Conservation (phyloP, 176 grass and related monocot species). For the Paspalum vaginatum region DNA sequence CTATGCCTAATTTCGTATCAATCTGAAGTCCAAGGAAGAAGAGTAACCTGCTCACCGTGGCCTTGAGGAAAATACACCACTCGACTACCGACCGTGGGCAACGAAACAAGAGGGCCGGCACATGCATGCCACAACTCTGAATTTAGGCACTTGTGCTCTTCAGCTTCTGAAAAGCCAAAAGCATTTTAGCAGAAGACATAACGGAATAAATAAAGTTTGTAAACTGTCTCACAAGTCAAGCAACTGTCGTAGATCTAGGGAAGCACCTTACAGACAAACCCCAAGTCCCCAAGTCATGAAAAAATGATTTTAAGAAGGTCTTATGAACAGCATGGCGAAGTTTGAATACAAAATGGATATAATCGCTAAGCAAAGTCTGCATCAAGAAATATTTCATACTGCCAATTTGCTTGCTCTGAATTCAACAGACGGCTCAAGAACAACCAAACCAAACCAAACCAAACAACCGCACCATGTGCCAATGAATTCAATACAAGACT, state of each 20-base stretch:
- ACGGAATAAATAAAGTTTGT: neutral
- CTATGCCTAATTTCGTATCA: neutral
- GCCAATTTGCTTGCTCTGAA: slow-evolving; percentile 17
- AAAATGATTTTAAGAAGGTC: slow-evolving; percentile 4
- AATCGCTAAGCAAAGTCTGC: neutral
- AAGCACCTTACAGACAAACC: neutral
- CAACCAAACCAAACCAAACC: no score
- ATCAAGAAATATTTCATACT: neutral
- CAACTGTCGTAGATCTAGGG: slow-evolving; percentile 16
- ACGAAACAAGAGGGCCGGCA: slow-evolving; percentile 73
- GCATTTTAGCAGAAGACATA: slow-evolving; percentile 24
- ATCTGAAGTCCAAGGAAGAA: slow-evolving; percentile 31
- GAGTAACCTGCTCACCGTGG: slow-evolving; percentile 78
- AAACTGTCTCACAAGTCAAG: neutral
- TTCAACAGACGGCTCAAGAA: neutral
- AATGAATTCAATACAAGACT: neutral
- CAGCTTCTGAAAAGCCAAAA: slow-evolving; percentile 46
- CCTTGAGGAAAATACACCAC: slow-evolving; percentile 92
- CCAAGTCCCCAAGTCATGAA: slow-evolving; percentile 19
- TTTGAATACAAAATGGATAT: neutral
- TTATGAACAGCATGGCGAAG: neutral
- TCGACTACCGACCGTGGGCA: slow-evolving; percentile 66
- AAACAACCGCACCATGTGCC: neutral
- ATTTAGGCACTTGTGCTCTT: slow-evolving; percentile 74
- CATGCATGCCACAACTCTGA: slow-evolving; percentile 91